phyloP scores from a whole-genome alignment of 495 filamentous ascomycete genomes.

The Bathelium albidoporum region DNA sequence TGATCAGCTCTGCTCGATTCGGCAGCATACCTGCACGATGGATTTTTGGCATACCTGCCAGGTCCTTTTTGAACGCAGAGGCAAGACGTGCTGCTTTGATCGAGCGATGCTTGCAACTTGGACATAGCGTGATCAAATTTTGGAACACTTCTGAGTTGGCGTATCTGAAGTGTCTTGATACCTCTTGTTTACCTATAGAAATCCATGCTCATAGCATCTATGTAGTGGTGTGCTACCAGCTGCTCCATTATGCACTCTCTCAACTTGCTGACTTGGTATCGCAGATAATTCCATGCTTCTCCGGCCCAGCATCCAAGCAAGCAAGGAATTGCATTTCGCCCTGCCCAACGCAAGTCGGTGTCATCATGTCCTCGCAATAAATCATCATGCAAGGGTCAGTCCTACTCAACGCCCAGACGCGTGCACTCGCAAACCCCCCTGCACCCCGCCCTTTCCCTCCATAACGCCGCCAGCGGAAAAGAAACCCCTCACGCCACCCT shows the following conservation, averaged over 20 bases:
- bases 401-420: neutral
- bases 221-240: neutral
- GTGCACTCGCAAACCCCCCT: neutral
- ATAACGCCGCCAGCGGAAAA: neutral
- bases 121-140: too few relatives aligned
- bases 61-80: neutral
- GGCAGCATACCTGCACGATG: neutral
- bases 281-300: neutral
- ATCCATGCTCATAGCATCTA: neutral
- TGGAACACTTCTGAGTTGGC: too few relatives aligned
- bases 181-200: neutral
- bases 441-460: neutral
- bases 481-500: neutral
- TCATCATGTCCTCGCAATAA: neutral
- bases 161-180: neutral
- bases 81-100: too few relatives aligned
- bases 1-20: neutral
- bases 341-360: neutral
- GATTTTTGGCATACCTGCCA: neutral
- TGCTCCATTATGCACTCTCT: neutral
- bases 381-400: neutral
- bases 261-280: neutral
- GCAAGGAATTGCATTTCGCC: neutral
- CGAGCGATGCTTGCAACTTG: too few relatives aligned
- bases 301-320: neutral